Conservation (phyloP, 768 basidiomycete genomes). For the Tulasnella calospora region DNA sequence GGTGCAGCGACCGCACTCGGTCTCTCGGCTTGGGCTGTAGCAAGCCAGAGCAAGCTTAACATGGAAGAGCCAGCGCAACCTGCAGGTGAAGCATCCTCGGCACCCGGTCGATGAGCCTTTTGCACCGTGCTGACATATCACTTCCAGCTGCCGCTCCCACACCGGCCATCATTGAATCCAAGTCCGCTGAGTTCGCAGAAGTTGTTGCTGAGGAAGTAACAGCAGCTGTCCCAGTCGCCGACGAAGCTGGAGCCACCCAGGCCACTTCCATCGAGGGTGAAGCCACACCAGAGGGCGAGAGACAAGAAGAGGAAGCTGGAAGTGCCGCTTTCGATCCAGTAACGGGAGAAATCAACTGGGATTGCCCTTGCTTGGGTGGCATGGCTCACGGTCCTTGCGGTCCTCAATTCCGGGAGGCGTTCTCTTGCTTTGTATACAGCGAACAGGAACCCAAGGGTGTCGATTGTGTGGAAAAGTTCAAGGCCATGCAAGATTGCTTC, state of each 20-base stretch:
- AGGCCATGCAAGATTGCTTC: conserved; percentile 97
- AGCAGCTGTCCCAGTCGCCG: neutral
- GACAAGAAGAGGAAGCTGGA: conserved; percentile 24
- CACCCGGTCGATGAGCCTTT: neutral
- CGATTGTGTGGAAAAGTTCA: conserved; percentile 96
- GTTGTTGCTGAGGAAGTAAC: conserved; percentile 9
- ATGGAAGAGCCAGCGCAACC: neutral
- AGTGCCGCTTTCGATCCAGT: conserved; percentile 83
- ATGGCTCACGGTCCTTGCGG: conserved; percentile 99
- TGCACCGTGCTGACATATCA: neutral
- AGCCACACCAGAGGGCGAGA: neutral
- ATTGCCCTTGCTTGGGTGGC: conserved; percentile 96
- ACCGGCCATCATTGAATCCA: conserved; percentile 17
- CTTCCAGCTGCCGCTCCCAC: neutral
- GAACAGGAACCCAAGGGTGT: conserved; percentile 96
- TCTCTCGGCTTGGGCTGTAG: neutral
- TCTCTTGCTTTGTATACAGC: conserved; percentile 93
- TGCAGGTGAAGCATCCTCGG: neutral
- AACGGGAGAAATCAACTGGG: conserved; percentile 99
- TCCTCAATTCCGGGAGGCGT: conserved; percentile 85
- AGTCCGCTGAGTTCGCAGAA: conserved; percentile 11
- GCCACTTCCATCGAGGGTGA: neutral
- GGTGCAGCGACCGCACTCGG: neutral
- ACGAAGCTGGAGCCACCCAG: conserved; percentile 6
- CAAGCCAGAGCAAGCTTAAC: neutral